Conservation (phyloP, 176 grass and related monocot genomes). For the Leersia perrieri region DNA sequence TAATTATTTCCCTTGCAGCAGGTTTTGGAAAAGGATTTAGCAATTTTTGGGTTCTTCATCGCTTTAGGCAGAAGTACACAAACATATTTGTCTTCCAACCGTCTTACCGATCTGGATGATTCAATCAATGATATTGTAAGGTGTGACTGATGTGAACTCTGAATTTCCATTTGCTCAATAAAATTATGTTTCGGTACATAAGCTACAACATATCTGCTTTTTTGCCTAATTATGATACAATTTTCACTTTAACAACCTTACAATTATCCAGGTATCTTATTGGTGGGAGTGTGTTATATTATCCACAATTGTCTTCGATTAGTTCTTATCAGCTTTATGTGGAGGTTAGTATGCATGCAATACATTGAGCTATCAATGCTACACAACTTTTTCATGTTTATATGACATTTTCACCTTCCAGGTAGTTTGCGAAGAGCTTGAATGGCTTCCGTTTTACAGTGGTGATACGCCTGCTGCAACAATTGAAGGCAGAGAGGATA, state of each 20-base stretch:
- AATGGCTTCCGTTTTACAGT: conserved; percentile 94
- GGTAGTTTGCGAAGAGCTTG: conserved; percentile 95
- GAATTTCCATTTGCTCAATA: conserved; percentile 14
- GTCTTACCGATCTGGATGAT: conserved; percentile 66
- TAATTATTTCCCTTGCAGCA: conserved; percentile 46
- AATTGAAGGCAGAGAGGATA: conserved; percentile 56
- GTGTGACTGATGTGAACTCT: conserved; percentile 39
- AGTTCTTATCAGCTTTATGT: conserved; percentile 99
- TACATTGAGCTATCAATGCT: conserved; percentile 23
- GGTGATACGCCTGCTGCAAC: conserved; percentile 42
- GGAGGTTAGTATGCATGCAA: conserved; percentile 66
- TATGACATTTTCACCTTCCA: conserved; percentile 42
- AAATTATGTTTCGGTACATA: conserved; percentile 25
- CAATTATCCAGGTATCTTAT: conserved; percentile 84
- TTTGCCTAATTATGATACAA: not conserved
- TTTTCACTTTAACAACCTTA: conserved; percentile 14
- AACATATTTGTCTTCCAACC: conserved; percentile 76
- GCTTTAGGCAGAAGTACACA: conserved; percentile 93
- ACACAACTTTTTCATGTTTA: conserved; percentile 23
- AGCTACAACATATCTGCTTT: conserved; percentile 9
- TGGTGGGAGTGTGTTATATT: conserved; percentile 93
- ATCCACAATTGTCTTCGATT: conserved; percentile 97
- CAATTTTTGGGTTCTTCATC: conserved; percentile 99
- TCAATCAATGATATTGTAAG: conserved; percentile 80
- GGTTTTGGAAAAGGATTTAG: conserved; percentile 98